Conservation (phyloP, 2,329 filamentous ascomycete genomes). For the Neopestalotiopsis sp. region DNA sequence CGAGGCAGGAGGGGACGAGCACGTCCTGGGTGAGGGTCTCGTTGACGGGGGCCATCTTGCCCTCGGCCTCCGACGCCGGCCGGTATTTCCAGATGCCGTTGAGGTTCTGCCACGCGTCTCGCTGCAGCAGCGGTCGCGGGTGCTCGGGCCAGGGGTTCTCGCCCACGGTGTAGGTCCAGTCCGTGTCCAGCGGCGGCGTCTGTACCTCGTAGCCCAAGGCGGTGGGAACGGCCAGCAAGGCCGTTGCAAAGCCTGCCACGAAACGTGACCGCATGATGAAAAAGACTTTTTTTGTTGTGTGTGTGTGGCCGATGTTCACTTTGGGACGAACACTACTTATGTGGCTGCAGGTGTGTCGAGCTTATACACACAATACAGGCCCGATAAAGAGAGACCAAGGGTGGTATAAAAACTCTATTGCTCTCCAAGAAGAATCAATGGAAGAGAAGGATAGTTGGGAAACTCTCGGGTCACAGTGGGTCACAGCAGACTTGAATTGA, state of each 20-base stretch:
- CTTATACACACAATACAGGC: not conserved
- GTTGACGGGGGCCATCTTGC: conserved; percentile 23
- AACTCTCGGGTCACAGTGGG: not conserved
- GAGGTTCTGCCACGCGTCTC: conserved; percentile 58
- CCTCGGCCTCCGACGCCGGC: conserved; percentile 32
- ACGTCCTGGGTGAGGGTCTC: conserved; percentile 43
- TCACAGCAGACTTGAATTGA: not conserved
- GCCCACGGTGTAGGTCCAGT: conserved; percentile 58
- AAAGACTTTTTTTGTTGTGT: not conserved
- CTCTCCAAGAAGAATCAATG: not conserved
- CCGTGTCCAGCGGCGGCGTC: conserved; percentile 50
- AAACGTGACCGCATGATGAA: conserved; percentile 8
- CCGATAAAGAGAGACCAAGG: not conserved
- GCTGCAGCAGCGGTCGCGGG: conserved; percentile 60
- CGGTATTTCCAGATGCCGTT: conserved; percentile 65
- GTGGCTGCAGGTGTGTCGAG: not conserved
- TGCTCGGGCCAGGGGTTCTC: conserved; percentile 62
- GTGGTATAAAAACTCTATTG: not conserved
- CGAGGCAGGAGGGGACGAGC: conserved; percentile 48
- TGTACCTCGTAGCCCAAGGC: conserved; percentile 28
- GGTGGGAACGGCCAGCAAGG: conserved; percentile 20
- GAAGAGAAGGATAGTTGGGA: not conserved
- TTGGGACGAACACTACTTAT: not conserved
- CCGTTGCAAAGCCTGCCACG: conserved; percentile 8
- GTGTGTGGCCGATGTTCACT: not conserved